Conservation (phyloP, 2,329 filamentous ascomycete species). For the Penicillium sp. region DNA sequence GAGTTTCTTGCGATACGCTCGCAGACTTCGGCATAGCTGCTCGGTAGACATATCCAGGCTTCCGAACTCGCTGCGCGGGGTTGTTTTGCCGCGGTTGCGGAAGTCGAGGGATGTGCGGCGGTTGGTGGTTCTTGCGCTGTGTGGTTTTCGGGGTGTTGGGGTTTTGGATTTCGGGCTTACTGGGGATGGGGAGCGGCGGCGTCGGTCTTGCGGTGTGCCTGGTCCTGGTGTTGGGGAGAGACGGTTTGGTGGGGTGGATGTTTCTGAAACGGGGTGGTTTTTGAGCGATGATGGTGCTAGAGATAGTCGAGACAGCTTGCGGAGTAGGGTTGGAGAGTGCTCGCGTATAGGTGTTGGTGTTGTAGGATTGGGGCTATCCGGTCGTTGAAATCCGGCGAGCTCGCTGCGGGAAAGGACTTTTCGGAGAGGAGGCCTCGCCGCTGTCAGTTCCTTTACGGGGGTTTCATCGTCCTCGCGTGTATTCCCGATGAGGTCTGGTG, state of each 20-base stretch:
- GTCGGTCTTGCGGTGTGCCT: slow-evolving; percentile 25
- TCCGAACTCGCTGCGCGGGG: slow-evolving; percentile 43
- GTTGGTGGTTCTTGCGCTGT: slow-evolving; percentile 30
- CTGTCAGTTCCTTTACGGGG: slow-evolving; percentile 49
- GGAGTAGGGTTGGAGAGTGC: slow-evolving; percentile 51
- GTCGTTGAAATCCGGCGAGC: slow-evolving; percentile 70
- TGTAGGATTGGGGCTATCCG: slow-evolving; percentile 45
- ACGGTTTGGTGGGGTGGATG: slow-evolving; percentile 34
- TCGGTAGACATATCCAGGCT: slow-evolving; percentile 55
- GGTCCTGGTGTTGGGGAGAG: slow-evolving; percentile 32
- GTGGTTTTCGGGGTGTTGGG: slow-evolving; percentile 28
- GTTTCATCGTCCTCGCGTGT: slow-evolving; percentile 41
- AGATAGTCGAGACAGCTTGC: slow-evolving; percentile 54
- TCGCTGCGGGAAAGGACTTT: slow-evolving; percentile 85
- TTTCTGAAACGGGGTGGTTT: slow-evolving; percentile 30
- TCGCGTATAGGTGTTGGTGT: slow-evolving; percentile 46
- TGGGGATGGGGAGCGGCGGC: slow-evolving; percentile 41
- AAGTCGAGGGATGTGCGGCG: slow-evolving; percentile 52
- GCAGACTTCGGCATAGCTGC: slow-evolving; percentile 56
- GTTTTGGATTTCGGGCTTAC: slow-evolving; percentile 34
- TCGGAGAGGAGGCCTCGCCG: slow-evolving; percentile 70
- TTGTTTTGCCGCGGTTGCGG: slow-evolving; percentile 46
- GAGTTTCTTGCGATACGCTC: slow-evolving; percentile 59
- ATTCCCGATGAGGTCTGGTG: slow-evolving; percentile 30
- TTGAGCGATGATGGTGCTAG: slow-evolving; percentile 40